Evolutionary conservation across 2,329 filamentous ascomycete genomes (phyloP), one percentile per base, ranked within the genome.

Genomic region (Magnaporthales sp.): DNA sequence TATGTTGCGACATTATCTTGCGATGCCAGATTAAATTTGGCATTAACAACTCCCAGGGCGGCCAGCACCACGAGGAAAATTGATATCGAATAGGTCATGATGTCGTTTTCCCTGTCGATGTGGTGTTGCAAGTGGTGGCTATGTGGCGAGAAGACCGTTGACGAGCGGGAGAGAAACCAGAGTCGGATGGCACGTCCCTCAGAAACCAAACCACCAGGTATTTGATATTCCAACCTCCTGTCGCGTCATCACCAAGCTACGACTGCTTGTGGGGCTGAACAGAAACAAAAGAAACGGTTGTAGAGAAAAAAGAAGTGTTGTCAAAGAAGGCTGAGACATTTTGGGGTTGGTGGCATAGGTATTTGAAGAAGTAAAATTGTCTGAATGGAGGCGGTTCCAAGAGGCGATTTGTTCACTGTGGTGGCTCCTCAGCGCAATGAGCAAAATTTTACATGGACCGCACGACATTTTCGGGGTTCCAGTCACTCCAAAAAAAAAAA

Each of bases 1-100:
- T 91, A 91, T 1, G 90, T 80, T 27, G 84, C 87, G 66, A 91
- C 73, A 71, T 89, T 90, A 63, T 74, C 79, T 1, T 73, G 71
- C 1, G 81, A 79, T n/a, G 72, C 72, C 5, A 83, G 68, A 68
- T 81, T 76, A 70, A 86, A 83, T 13, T 77, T 80, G 54, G 54
- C 54, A 9, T 58, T 9, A 6, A 46, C 38, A 46, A 2, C 8
- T 22, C 54, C 54, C 24, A 26, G 24, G 54, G 24, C 24, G 54
- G 54, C 54, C 54, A 58, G 54, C n/a, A 22, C 54, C 54, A 58
- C 11, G 13, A 26, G 54, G 54, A 58, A 13, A 1, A 58, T 24
- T 58, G 22, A 58, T 58, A 2, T 26, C 8, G 11, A 15, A n/a
- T 4, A 26, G 11, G 22, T 6, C 54, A 58, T 58, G 22, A 26